Evolutionary conservation across 345 rosid genomes (phyloP).

Genomic region (Populus tremula): DNA sequence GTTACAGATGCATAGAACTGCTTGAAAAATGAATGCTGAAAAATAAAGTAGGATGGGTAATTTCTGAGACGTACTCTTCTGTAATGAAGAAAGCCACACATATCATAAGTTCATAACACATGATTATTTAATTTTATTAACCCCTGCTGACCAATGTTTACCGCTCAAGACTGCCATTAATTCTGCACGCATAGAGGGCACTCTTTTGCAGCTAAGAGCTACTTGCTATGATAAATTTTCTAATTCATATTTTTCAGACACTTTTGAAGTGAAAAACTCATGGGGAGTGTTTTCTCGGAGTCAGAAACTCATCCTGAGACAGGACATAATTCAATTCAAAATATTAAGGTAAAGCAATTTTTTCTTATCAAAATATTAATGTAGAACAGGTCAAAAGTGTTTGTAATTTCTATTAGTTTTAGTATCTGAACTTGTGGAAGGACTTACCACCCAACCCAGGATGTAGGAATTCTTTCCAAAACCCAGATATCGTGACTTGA

Average conservation of each 20-base stretch:
- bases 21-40: conserved; percentile 80
- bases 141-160: background rate
- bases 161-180: background rate
- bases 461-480: conserved; percentile 27
- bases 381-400: background rate
- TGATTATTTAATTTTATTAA: background rate
- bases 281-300: background rate
- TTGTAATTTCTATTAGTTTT: background rate
- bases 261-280: background rate
- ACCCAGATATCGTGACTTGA: conserved; percentile 26
- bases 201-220: background rate
- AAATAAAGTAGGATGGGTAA: background rate
- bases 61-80: background rate
- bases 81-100: background rate
- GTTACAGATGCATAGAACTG: conserved; percentile 80
- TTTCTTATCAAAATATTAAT: background rate
- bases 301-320: background rate
- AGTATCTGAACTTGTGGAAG: background rate
- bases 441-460: conserved; percentile 32
- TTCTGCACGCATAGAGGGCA: background rate
- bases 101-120: background rate
- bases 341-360: background rate
- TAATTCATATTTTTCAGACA: background rate
- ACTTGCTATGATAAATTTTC: background rate
- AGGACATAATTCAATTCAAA: background rate